Evolutionary conservation across 2,329 filamentous ascomycete genomes (phyloP).

Genomic region (Capronia epimyces): DNA sequence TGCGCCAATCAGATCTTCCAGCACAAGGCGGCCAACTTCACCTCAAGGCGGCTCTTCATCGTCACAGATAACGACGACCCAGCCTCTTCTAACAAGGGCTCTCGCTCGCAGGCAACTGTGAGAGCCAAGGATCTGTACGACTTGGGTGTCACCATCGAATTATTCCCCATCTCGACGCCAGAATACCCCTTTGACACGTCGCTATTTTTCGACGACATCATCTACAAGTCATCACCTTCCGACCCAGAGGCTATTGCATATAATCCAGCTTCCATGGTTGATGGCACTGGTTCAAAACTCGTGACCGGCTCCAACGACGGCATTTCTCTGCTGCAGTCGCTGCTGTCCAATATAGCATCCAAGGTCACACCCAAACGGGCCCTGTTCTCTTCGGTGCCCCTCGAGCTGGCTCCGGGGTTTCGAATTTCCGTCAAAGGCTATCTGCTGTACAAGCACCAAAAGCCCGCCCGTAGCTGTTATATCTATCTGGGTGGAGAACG

Average conservation of each 20-base stretch:
- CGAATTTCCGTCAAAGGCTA: constrained; percentile 91
- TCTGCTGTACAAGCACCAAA: constrained; percentile 78
- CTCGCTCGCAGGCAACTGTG: constrained; percentile 71
- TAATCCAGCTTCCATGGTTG: constrained; percentile 34
- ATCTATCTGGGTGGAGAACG: constrained; percentile 84
- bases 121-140: constrained; percentile 94
- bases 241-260: constrained; percentile 63
- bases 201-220: constrained; percentile 95
- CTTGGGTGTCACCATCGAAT: constrained; percentile 80
- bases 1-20: constrained; percentile 96
- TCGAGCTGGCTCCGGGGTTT: constrained; percentile 80
- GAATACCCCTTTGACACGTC: constrained; percentile 70
- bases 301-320: constrained; percentile 67
- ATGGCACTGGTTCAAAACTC: constrained; percentile 45
- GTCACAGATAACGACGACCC: constrained; percentile 93
- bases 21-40: constrained; percentile 88
- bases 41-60: constrained; percentile 86
- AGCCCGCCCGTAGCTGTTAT: constrained; percentile 74
- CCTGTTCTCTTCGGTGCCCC: constrained; percentile 76
- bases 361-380: constrained; percentile 80
- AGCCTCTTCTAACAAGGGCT: constrained; percentile 64
- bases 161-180: constrained; percentile 77
- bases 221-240: constrained; percentile 68
- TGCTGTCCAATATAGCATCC: constrained; percentile 84
- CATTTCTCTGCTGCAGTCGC: constrained; percentile 68